Evolutionary conservation across 495 filamentous ascomycete genomes (phyloP).

Genomic region (Penicillium nucicola): DNA sequence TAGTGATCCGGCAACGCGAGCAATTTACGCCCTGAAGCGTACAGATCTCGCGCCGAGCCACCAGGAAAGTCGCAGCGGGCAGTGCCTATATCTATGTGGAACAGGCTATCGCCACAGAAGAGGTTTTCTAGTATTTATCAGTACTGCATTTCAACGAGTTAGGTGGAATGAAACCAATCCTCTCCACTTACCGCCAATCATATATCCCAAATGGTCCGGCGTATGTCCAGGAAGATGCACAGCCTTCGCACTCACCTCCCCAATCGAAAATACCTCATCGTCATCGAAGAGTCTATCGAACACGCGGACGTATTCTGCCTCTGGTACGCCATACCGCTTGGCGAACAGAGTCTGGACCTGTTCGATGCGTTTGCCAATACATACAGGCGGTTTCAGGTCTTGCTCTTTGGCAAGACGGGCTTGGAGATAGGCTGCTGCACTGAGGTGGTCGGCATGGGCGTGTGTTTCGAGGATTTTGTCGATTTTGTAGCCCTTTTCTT

Average conservation of each 20-base stretch:
- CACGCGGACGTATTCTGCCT: conserved; percentile 35
- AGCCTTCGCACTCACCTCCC: conserved; percentile 40
- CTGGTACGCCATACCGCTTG: conserved; percentile 41
- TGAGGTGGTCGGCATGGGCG: conserved; percentile 62
- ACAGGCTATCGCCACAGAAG: conserved; percentile 61
- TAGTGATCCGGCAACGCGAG: conserved; percentile 41
- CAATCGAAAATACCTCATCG: conserved; percentile 50
- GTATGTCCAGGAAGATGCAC: conserved; percentile 61
- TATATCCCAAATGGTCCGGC: conserved; percentile 59
- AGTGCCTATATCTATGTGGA: conserved; percentile 56
- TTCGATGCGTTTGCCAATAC: conserved; percentile 54
- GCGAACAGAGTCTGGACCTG: conserved; percentile 51
- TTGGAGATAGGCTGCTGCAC: conserved; percentile 54
- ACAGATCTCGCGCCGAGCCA: conserved; percentile 47
- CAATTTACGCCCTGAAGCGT: conserved; percentile 40
- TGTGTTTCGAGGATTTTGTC: conserved; percentile 56
- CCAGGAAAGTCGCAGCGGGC: conserved; percentile 61
- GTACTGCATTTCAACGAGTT: too few species aligned
- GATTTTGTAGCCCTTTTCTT: conserved; percentile 44
- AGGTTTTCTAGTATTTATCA: conserved; percentile 39
- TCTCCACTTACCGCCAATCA: conserved; percentile 40
- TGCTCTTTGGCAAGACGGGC: conserved; percentile 26
- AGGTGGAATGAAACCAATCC: too few species aligned
- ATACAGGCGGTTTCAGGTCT: conserved; percentile 32
- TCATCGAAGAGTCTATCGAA: conserved; percentile 55